These are phyloP conservation scores for Bauhinia variegata DNA, from an alignment of 306 rosid genomes.

Conservation along the genomic window DNA sequence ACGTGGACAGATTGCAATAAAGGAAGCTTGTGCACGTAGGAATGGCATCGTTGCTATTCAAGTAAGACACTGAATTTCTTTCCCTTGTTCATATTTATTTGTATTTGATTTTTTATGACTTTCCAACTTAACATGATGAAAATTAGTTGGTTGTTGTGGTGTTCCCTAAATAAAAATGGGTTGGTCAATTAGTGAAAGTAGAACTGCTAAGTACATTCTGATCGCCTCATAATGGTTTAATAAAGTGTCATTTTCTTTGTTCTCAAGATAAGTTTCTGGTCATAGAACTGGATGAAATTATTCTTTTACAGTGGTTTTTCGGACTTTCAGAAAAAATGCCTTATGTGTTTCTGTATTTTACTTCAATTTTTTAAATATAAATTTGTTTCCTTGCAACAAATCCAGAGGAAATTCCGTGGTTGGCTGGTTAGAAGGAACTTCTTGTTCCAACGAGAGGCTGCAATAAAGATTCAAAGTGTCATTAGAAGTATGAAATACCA, in stretches of 20 bases:
- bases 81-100: constrained; percentile 19
- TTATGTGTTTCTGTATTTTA: not conserved
- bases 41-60: constrained; percentile 65
- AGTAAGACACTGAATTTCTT: constrained; percentile 51
- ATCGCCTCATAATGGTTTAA: not conserved
- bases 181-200: constrained; percentile 6
- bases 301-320: constrained; percentile 1
- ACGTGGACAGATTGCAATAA: constrained; percentile 70
- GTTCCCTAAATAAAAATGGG: not conserved
- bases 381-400: constrained; percentile 25
- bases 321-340: constrained; percentile 12
- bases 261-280: constrained; percentile 7
- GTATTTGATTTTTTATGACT: constrained; percentile 4
- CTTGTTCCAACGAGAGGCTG: constrained; percentile 56
- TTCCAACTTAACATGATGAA: not conserved
- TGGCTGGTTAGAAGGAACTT: constrained; percentile 62
- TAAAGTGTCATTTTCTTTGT: constrained; percentile 8
- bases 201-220: too few relatives aligned
- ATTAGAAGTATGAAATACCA: constrained; percentile 50
- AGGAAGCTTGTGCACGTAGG: constrained; percentile 48
- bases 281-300: constrained; percentile 27
- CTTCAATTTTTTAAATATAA: constrained; percentile 10
- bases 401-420: constrained; percentile 72
- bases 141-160: not conserved
- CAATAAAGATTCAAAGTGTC: constrained; percentile 62